Evolutionary conservation across 805 yeast genomes (phyloP), one percentile per base, ranked within the genome.

Genomic region (Zygosaccharomyces bailii): DNA sequence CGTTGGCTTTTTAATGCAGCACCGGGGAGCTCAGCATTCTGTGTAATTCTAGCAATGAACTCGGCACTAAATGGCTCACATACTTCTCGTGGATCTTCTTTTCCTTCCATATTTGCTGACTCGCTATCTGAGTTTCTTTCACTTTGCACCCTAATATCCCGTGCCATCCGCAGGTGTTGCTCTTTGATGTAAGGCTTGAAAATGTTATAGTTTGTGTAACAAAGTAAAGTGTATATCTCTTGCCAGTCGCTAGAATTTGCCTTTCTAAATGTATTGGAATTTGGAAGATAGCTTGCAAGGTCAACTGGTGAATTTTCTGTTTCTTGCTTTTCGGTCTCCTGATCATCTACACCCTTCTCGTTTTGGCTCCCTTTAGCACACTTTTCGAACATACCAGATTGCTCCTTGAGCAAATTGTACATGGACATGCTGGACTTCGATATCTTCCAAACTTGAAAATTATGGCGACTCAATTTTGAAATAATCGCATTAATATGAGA

Each of bases 371-470:
- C n/a, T 5, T 4, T 25, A 10, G 11, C 11, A n/a, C n/a, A n/a
- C n/a, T n/a, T n/a, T n/a, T n/a, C n/a, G n/a, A n/a, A n/a, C n/a
- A n/a, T 27, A 11, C 6, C 31, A 16, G 31, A 65, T 17, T 62
- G 52, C 14, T 65, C 59, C 0, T 49, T 59, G 8, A 77, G 45
- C 4, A 73, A 42, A 18, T 61, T 65, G 9, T 72, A 50, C 16
- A 79, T 53, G 35, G 67, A 71, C 4, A 60, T 60, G 41, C 75
- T 77, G 0, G 78, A 75, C 49, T 78, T 80, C 17, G 73, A 66
- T 31, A 78, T 65, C 59, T 81, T 71, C 87, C 87, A 82, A 0
- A 85, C 80, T 56, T 78, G 79, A 54, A 78, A 82, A 54, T 79
- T 79, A 34, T 74, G 64, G n/a, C 71, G 69, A 36, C 82, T 74